Conservation (phyloP, 129 eudicot genomes). For the Helichrysum umbraculigerum region DNA sequence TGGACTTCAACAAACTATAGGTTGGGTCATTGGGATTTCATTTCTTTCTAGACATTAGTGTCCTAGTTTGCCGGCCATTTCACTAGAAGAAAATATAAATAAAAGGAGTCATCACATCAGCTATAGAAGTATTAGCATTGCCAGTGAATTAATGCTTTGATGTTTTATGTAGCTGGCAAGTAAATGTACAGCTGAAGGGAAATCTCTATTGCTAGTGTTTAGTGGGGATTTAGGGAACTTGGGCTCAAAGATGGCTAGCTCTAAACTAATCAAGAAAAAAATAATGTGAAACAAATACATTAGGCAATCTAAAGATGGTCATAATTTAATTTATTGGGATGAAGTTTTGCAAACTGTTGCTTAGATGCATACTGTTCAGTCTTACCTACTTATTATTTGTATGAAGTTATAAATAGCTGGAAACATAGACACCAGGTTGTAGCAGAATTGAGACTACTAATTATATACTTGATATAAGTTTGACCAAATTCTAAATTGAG, state of each 20-base stretch:
- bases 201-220: slow-evolving; percentile 13
- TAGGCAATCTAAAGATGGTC: slow-evolving; percentile 6
- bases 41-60: not conserved
- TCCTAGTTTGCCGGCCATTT: not conserved
- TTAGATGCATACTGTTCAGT: slow-evolving; percentile 12
- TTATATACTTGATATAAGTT: slow-evolving; percentile 20
- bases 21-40: slow-evolving; percentile 1
- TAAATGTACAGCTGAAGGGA: not conserved
- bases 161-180: slow-evolving; percentile 23
- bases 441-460: slow-evolving; percentile 4
- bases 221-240: not conserved
- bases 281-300: not conserved
- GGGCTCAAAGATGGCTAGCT: slow-evolving; percentile 13
- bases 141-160: not conserved
- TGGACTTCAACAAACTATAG: not conserved
- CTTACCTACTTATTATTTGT: slow-evolving; percentile 4
- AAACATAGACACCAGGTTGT: not conserved
- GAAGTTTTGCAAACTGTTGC: slow-evolving; percentile 17
- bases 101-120: not conserved
- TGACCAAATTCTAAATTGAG: slow-evolving; percentile 8
- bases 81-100: not conserved
- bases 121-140: not conserved
- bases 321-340: slow-evolving; percentile 4
- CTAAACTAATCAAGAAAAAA: slow-evolving; percentile 4
- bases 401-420: slow-evolving; percentile 7